Evolutionary conservation across 2,329 filamentous ascomycete species (phyloP).

Genomic region (Helminthosporium solani): DNA sequence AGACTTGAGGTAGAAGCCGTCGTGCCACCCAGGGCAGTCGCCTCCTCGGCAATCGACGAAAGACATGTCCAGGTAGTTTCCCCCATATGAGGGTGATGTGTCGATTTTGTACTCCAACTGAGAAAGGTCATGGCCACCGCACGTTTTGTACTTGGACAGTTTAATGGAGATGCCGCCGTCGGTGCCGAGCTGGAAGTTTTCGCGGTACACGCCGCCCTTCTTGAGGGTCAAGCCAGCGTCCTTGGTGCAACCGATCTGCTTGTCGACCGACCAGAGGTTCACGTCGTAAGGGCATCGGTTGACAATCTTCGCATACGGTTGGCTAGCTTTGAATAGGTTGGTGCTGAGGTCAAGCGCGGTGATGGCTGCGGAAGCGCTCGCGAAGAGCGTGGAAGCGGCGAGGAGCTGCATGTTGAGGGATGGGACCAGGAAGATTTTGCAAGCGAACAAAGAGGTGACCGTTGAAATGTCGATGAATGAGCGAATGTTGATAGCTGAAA

Average conservation of each 20-base stretch:
- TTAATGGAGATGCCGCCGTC: conserved; percentile 42
- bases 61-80: conserved; percentile 42
- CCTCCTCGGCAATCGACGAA: conserved; percentile 37
- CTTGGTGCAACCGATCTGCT: conserved; percentile 25
- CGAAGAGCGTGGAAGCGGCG: conserved; percentile 33
- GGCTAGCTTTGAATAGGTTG: conserved; percentile 14
- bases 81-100: conserved; percentile 10
- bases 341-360: neutral
- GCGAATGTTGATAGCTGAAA: conserved; percentile 42
- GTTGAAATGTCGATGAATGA: conserved; percentile 31
- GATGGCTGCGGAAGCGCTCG: conserved; percentile 25
- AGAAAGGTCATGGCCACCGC: conserved; percentile 31
- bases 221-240: conserved; percentile 27
- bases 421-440: conserved; percentile 9
- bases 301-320: conserved; percentile 32
- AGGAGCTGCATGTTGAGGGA: conserved; percentile 36
- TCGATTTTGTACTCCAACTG: conserved; percentile 44
- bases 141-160: conserved; percentile 36
- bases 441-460: conserved; percentile 18
- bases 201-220: conserved; percentile 32
- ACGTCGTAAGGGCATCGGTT: conserved; percentile 43
- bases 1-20: conserved; percentile 37
- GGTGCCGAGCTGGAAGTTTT: conserved; percentile 28
- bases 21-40: conserved; percentile 35
- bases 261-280: conserved; percentile 42